Evolutionary conservation across 768 basidiomycete genomes (phyloP).

Genomic region (Podaxis sp.): DNA sequence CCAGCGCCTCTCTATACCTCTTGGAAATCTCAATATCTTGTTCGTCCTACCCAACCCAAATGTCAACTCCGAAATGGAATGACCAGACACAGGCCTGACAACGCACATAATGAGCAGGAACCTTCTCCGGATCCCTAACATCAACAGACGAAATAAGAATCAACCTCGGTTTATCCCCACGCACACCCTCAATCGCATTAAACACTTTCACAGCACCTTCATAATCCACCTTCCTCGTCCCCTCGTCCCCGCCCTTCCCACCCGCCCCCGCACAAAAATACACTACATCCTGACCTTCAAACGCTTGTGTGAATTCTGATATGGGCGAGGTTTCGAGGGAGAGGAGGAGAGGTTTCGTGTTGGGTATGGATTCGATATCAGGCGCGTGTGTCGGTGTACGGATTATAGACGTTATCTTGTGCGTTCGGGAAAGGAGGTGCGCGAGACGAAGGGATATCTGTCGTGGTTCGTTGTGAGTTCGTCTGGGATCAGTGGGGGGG

Average conservation of each 20-base stretch:
- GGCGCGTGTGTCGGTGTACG: constrained; percentile 43
- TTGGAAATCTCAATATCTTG: constrained; percentile 43
- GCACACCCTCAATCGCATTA: constrained; percentile 57
- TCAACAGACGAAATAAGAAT: constrained; percentile 61
- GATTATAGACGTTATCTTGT: constrained; percentile 54
- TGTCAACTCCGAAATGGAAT: neutral
- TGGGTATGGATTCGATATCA: constrained; percentile 34
- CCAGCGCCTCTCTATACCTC: constrained; percentile 39
- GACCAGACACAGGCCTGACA: neutral
- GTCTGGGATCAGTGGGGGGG: neutral
- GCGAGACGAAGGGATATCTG: constrained; percentile 51
- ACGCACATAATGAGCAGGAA: constrained; percentile 57
- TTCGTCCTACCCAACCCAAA: constrained; percentile 32
- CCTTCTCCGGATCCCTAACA: constrained; percentile 45
- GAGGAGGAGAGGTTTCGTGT: constrained; percentile 47
- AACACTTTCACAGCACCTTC: constrained; percentile 68
- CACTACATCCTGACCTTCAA: constrained; percentile 40
- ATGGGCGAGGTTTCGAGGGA: constrained; percentile 53
- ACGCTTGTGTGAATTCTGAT: constrained; percentile 42
- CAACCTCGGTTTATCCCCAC: constrained; percentile 45
- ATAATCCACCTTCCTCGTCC: constrained; percentile 55
- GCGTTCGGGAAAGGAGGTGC: constrained; percentile 38
- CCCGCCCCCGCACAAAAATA: constrained; percentile 53
- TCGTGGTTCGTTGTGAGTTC: constrained; percentile 22
- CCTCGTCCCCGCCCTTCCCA: constrained; percentile 52